Percentiles rank a stretch among this genome's conserved stretches.
Evolutionary conservation across 192 early-diverging fungal species (phyloP).

Genomic region (Mortierella antarctica): DNA sequence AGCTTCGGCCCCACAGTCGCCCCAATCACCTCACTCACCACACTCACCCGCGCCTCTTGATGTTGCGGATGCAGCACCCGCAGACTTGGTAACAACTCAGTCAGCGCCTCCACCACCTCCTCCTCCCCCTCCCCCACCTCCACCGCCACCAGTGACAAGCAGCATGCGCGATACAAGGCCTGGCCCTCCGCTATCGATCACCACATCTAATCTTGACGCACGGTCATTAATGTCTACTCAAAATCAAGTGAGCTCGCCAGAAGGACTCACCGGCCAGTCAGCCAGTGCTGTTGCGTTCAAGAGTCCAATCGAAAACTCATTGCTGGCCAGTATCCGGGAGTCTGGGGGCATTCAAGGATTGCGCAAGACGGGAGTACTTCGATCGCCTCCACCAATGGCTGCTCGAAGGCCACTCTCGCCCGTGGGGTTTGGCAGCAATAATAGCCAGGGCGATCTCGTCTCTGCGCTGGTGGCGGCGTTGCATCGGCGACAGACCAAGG

Average conservation of each 20-base stretch:
- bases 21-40: conserved; percentile 3
- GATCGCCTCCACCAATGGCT: conserved; percentile 29
- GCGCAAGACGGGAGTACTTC: conserved; percentile 48
- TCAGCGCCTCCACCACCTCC: conserved; percentile 17
- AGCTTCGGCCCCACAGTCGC: conserved; percentile 6
- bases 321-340: conserved; percentile 46
- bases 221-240: neutral
- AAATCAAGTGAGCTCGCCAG: too few relatives aligned
- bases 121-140: conserved; percentile 27
- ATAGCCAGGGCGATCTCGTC: conserved; percentile 42
- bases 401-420: conserved; percentile 4
- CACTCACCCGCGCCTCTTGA: neutral
- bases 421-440: neutral
- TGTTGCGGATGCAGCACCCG: neutral
- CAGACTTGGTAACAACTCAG: neutral
- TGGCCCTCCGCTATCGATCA: conserved; percentile 6
- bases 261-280: neutral
- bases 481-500: conserved; percentile 43
- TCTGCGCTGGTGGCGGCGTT: conserved; percentile 47
- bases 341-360: conserved; percentile 42
- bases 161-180: neutral
- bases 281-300: neutral
- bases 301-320: conserved; percentile 27
- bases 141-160: conserved; percentile 6
- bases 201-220: conserved; percentile 9